Percentiles rank a stretch among this genome's conserved stretches.
Evolutionary conservation across 106 monocot genomes (phyloP).

Genomic region (Dioscorea dumetorum): DNA sequence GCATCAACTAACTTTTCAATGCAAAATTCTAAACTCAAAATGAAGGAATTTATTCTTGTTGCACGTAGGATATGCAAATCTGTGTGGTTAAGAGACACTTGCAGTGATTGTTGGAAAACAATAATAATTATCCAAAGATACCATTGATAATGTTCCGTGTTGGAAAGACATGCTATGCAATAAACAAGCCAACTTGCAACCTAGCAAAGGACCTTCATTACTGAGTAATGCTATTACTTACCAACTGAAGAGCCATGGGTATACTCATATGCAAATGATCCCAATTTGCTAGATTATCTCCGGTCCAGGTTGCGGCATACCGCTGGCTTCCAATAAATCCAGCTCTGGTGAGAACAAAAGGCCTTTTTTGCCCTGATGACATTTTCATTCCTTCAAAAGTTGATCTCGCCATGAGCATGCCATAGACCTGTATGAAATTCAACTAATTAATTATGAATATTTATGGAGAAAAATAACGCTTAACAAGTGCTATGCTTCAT

Average conservation of each 20-base stretch:
- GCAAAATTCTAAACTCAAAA: no score
- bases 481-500: background rate
- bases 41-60: no score
- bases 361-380: slow-evolving; percentile 49
- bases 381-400: slow-evolving; percentile 93
- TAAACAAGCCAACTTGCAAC: no score
- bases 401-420: slow-evolving; percentile 96
- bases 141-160: no score
- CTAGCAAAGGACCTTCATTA: no score
- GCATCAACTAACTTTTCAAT: no score
- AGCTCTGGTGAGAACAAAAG: slow-evolving; percentile 99
- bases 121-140: no score
- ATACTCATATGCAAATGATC: slow-evolving; percentile 97
- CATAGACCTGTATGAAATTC: slow-evolving; percentile 67
- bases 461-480: background rate
- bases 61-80: no score
- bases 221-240: slow-evolving; percentile 20
- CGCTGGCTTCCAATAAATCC: slow-evolving; percentile 96
- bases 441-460: background rate
- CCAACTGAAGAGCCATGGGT: slow-evolving; percentile 96
- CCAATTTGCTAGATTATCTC: slow-evolving; percentile 90
- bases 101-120: no score
- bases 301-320: slow-evolving; percentile 98
- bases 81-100: no score
- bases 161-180: no score